Evolutionary conservation across 495 filamentous ascomycete species (phyloP), one percentile per base, ranked within the genome.

Genomic region (Aspergillus coremiiformis): DNA sequence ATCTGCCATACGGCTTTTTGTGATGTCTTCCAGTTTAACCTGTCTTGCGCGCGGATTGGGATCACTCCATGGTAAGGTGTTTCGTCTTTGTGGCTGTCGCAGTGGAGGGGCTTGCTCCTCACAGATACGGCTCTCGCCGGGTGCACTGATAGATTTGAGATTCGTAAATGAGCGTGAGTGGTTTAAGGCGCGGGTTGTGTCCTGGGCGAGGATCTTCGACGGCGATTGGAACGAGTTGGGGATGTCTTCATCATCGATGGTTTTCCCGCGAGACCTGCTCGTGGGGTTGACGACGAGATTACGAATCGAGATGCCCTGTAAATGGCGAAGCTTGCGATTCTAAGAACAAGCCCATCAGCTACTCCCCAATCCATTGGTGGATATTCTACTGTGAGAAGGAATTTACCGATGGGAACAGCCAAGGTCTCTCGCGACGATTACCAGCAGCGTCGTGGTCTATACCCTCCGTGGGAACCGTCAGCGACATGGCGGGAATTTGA

Each of bases 271-370:
- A 47, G 79, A 68, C 37, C 81, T 74, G 12, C 64, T 70, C 17
- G 69, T 51, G 14, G 73, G 73, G 20, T 68, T 68, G 44, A 91
- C 81, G 49, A 82, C 79, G 30, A 96, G 73, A 65, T 96, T 98
- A 44, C 93, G 88, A 20, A 96, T 69, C 42, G 86, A 90, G 44
- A 98, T 83, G 46, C 87, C 89, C 55, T 87, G 83, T 14, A 98
- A 76, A 72, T 96, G 90, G 46, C 93, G 83, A 23, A 98, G 76
- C 65, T 85, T 91, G 58, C 90, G 84, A 64, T 94, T 96, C 82
- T 94, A 60, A 12, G 27, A 32, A 17, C 37, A 14, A 26, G 19
- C 44, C 43, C 9, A 64, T 60, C 42, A 55, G 49, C 22, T 42
- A 35, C 27, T 11, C n/a, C 37, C 37, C 6, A 19, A 55, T 23